These are phyloP conservation scores for Elongisporangium undulatum DNA, from an alignment of 352 stramenopile species.

Conservation along the genomic window DNA sequence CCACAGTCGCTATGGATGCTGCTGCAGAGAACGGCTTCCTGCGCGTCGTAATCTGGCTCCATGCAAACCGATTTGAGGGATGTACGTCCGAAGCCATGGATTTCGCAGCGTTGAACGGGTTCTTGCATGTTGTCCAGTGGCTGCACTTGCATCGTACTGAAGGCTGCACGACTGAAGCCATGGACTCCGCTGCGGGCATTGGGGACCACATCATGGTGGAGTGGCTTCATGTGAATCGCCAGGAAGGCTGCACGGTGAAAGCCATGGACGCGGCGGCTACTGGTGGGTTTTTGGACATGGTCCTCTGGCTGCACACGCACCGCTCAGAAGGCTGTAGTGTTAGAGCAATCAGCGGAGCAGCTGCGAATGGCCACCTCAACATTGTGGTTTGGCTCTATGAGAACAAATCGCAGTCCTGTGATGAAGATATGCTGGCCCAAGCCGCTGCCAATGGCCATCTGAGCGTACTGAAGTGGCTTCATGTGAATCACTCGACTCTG, in stretches of 20 bases:
- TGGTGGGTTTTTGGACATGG: constrained; percentile 23
- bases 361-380: constrained; percentile 1
- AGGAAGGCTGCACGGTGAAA: constrained; percentile 18
- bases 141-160: constrained; percentile 9
- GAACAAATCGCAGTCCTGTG: background rate
- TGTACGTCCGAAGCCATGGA: constrained; percentile 19
- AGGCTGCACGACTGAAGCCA: constrained; percentile 11
- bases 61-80: background rate
- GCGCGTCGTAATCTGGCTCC: background rate
- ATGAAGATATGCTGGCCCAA: constrained; percentile 9
- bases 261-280: constrained; percentile 29
- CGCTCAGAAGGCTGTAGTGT: constrained; percentile 19
- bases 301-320: constrained; percentile 25
- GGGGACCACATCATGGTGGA: constrained; percentile 8
- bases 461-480: constrained; percentile 48
- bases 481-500: constrained; percentile 16
- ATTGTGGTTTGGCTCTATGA: constrained; percentile 2
- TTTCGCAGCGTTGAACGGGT: constrained; percentile 7
- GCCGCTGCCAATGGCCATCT: constrained; percentile 40
- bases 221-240: constrained; percentile 17
- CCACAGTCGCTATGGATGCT: background rate
- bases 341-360: background rate
- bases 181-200: constrained; percentile 14
- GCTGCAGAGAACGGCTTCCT: background rate
- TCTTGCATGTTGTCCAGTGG: constrained; percentile 16